Evolutionary conservation across 2,329 filamentous ascomycete genomes (phyloP), one percentile per base, ranked within the genome.

Genomic region (Endoconidiophora polonica): DNA sequence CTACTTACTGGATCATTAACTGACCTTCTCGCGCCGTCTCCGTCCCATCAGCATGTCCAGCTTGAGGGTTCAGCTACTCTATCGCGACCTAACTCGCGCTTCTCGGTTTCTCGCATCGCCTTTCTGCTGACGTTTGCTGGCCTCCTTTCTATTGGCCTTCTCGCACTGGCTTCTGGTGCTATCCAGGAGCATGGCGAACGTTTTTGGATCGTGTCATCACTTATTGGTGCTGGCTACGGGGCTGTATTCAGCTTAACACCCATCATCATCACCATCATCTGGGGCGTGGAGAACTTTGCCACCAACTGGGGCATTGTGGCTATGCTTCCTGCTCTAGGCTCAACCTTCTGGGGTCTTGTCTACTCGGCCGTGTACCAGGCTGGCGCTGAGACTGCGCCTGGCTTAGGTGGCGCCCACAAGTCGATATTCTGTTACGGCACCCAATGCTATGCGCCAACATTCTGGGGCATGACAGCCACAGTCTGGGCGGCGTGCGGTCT

Each of bases 241-340:
- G 88, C 88, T 29, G 77, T 88, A 20, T 98, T 96, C 68, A 83
- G 79, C 44, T 73, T 96, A 4, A 83, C 84, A 0, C 91, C 91
- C 2, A 88, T 96, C 56, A 85, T 96, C 51, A 83, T 95, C 57
- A 86, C 81, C n/a, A 87, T 95, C 7, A 90, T 98, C 43, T 98
- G 91, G 91, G 91, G 91, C 23, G 87, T 94, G 0, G 88, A 96
- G 68, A 98, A 96, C 62, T 96, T 98, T 61, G 91, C 86, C 52
- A 98, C 91, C 0, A 96, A 98, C 59, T 98, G 90, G 79, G 91
- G 91, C 7, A 88, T 96, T 54, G 79, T 96, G 5, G 87, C 88
- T 40, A 91, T 93, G 71, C 80, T 90, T 51, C 91, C 91, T 2
- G 91, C 91, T 0, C 66, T 83, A 0, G 91, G 90, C 0, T 87